Base-by-base conservation (phyloP, 1,284 basidiomycete species). In the Cryptococcus neoformans region DNA sequence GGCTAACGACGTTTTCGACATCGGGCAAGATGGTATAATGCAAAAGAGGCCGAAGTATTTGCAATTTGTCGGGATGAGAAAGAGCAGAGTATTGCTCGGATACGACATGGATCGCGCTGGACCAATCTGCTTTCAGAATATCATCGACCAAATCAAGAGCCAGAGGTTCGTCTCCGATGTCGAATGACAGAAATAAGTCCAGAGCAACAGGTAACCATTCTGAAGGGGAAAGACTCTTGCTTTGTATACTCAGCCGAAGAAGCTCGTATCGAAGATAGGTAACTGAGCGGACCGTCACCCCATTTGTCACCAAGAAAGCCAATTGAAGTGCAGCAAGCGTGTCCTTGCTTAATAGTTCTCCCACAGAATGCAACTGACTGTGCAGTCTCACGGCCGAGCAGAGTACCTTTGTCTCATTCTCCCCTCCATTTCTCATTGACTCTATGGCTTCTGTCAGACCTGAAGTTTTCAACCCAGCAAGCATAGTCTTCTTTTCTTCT, bases 401-500 rank as follows among this genome's bases (percentile, higher is more conserved):
- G 14, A 52, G 17, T 45, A 42, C 35, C 10, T 9, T 36, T 51
- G 36, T 38, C 36, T 21, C 17, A 11, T 50, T 36, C 10, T 50
- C 6, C 6, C 51, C 44, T 2, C 38, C 37, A 34, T n/a, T 39
- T 11, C n/a, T 10, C 9, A 45, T 2, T 28, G 16, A 34, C 16
- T 54, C 47, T 11, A 49, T 12, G 10, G 9, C 8, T 6, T 51
- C 44, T 37, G 14, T 1, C 9, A 37, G 35, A 17, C 16, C 28
- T 37, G 21, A n/a, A 12, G 2, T 28, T 12, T 44, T 28, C 6
- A 69, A 55, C 0, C 53, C 49, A 4, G 44, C 8, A 39, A 66
- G 47, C 34, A 72, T 52, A 11, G 16, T 39, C 1, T 53, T 17
- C 50, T 67, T 70, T 68, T 90, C 89, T 12, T 74, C 74, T 62